A percentile compares a stretch with the other conserved stretches of the same genome.
phyloP scores from a whole-genome alignment of 2,329 filamentous ascomycete species.

The Apiospora kogelbergensis region DNA sequence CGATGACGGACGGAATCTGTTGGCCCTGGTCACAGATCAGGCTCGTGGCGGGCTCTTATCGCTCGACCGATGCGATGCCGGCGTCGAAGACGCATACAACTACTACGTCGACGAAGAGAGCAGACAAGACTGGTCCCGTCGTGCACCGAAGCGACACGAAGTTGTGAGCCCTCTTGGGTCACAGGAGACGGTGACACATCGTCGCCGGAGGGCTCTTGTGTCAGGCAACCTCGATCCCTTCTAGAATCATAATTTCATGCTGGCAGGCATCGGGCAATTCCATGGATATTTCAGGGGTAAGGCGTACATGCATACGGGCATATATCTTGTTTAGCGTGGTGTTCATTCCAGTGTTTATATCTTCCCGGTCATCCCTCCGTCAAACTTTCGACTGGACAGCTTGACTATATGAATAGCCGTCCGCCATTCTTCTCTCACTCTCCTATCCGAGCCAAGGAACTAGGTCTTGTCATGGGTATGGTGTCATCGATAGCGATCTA shows the following conservation, averaged over 20 bases:
- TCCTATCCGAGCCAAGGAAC: neutral
- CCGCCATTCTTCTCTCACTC: neutral
- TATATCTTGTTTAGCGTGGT: neutral
- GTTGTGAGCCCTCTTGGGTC: slow-evolving; percentile 21
- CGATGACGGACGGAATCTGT: slow-evolving; percentile 66
- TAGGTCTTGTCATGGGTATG: neutral
- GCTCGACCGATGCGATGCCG: slow-evolving; percentile 50
- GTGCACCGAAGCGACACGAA: slow-evolving; percentile 23
- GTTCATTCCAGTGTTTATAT: neutral
- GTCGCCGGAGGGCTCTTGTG: slow-evolving; percentile 28
- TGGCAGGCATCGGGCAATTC: neutral
- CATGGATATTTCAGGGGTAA: neutral
- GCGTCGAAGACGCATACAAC: slow-evolving; percentile 32
- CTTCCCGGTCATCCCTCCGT: neutral
- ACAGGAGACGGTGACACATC: slow-evolving; percentile 27
- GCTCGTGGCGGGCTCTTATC: slow-evolving; percentile 67
- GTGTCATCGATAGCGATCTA: neutral
- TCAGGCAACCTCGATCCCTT: slow-evolving; percentile 17
- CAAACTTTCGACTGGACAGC: neutral
- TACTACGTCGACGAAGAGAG: slow-evolving; percentile 13
- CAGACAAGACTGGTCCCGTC: slow-evolving; percentile 13
- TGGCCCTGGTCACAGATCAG: slow-evolving; percentile 65
- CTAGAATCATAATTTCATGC: slow-evolving; percentile 8
- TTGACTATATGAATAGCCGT: neutral
- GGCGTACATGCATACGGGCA: slow-evolving; percentile 4